phyloP scores from a whole-genome alignment of 139 green algal species.

The Diplosphaera chodatii region DNA sequence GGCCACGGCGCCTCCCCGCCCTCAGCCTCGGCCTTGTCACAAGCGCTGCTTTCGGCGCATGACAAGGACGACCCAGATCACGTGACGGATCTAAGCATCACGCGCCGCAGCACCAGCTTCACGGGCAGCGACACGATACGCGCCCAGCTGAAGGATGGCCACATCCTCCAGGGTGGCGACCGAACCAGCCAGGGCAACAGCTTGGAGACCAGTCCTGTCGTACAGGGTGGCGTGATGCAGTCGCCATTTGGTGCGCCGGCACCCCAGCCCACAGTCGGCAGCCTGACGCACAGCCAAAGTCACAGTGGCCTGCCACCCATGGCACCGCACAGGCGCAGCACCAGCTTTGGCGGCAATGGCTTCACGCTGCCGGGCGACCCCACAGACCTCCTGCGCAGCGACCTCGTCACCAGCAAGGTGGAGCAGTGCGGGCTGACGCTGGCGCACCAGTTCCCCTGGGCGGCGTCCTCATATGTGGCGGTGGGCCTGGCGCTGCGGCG shows the following conservation, averaged over 20 bases:
- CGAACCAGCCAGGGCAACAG: not conserved
- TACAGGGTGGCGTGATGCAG: not conserved
- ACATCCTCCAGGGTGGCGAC: not conserved
- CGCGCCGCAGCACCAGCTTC: not conserved
- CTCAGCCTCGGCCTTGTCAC: no score
- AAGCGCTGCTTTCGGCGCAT: no score
- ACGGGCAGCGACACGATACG: not conserved
- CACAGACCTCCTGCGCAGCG: not conserved
- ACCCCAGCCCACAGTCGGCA: no score
- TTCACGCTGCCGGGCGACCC: not conserved
- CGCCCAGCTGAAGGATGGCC: not conserved
- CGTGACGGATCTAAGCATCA: not conserved
- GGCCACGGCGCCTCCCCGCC: not conserved
- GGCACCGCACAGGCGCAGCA: not conserved
- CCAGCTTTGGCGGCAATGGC: not conserved
- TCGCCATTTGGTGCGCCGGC: not conserved
- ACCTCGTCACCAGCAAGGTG: conserved; percentile 4
- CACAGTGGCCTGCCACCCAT: not conserved
- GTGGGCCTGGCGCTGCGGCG: conserved; percentile 45
- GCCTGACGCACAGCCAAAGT: no score
- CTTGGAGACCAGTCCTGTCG: not conserved
- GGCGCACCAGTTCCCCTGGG: conserved; percentile 33
- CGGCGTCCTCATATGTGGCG: conserved; percentile 31
- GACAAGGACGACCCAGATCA: not conserved
- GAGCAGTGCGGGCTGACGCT: conserved; percentile 27